These are phyloP conservation scores for Saccharomycopsis hybrid DNA, from an alignment of 1,139 yeast genomes.

Conservation along the genomic window DNA sequence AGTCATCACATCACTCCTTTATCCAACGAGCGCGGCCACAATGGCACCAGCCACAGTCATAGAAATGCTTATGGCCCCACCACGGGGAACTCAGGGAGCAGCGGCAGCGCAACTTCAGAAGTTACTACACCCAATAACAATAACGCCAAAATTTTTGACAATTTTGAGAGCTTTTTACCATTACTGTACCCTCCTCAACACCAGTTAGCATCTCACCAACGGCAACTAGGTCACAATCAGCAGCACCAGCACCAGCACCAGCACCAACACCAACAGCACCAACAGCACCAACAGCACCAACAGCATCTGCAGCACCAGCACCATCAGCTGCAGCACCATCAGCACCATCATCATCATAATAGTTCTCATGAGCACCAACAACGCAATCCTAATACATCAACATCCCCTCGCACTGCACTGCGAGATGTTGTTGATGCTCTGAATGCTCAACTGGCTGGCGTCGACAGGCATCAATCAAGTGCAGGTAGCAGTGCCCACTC, in stretches of 20 bases:
- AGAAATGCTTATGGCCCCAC: too few species aligned
- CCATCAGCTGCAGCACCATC: neutral
- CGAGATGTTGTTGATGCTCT: too few species aligned
- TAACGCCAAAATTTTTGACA: neutral
- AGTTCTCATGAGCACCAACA: neutral
- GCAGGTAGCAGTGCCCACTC: too few species aligned
- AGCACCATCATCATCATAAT: neutral
- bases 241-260: neutral
- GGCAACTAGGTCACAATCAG: neutral
- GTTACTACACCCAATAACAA: neutral
- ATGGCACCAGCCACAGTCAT: too few species aligned
- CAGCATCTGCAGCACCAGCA: conserved; percentile 3
- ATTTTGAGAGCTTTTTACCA: conserved; percentile 1
- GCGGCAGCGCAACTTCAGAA: too few species aligned
- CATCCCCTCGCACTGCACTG: too few species aligned
- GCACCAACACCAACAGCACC: neutral
- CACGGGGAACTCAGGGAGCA: too few species aligned
- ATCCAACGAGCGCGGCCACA: too few species aligned
- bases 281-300: conserved; percentile 5
- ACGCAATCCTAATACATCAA: neutral
- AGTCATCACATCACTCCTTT: too few species aligned
- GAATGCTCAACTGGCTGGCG: too few species aligned
- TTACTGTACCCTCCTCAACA: neutral
- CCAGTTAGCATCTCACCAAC: neutral
- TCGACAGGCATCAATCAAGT: too few species aligned